Percentiles rank a stretch among this genome's conserved stretches.
These are phyloP conservation scores for Smittium mucronatum DNA, from an alignment of 371 early-diverging fungal genomes.

Conservation along the genomic window DNA sequence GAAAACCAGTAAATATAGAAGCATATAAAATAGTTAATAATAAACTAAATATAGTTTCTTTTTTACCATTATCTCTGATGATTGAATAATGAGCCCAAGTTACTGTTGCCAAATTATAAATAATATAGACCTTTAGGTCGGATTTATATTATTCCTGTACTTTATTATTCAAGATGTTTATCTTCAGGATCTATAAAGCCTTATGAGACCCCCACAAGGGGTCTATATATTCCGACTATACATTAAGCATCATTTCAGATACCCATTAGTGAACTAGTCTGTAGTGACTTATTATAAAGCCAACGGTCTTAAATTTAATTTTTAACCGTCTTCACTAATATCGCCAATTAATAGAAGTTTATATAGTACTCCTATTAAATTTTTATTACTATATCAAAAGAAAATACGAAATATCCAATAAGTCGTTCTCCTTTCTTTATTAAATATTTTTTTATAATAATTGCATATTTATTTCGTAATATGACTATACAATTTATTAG, in stretches of 20 bases:
- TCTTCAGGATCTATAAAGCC: conserved; percentile 9
- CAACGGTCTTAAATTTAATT: conserved; percentile 18
- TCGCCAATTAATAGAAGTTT: conserved; percentile 15
- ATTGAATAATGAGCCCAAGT: conserved; percentile 27
- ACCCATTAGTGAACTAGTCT: conserved; percentile 23
- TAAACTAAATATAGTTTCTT: conserved; percentile 13
- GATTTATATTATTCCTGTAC: conserved; percentile 12
- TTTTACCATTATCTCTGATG: conserved; percentile 17
- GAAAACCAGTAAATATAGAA: conserved; percentile 18
- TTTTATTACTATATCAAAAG: conserved; percentile 19
- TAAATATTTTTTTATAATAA: conserved; percentile 14
- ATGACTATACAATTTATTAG: conserved; percentile 9
- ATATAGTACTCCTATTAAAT: no score
- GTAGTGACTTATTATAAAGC: conserved; percentile 21
- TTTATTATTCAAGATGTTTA: conserved; percentile 11
- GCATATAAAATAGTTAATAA: conserved; percentile 15
- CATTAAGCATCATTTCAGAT: conserved; percentile 25
- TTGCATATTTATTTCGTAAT: conserved; percentile 12
- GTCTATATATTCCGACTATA: conserved; percentile 21
- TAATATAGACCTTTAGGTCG: conserved; percentile 11
- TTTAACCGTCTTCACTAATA: conserved; percentile 18
- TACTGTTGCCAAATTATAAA: conserved; percentile 15
- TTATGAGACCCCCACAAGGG: no score
- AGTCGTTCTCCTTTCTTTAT: no score
- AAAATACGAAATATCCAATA: no score